Conservation (phyloP, 2,329 filamentous ascomycete species). For the Emergomyces pasteurianus region DNA sequence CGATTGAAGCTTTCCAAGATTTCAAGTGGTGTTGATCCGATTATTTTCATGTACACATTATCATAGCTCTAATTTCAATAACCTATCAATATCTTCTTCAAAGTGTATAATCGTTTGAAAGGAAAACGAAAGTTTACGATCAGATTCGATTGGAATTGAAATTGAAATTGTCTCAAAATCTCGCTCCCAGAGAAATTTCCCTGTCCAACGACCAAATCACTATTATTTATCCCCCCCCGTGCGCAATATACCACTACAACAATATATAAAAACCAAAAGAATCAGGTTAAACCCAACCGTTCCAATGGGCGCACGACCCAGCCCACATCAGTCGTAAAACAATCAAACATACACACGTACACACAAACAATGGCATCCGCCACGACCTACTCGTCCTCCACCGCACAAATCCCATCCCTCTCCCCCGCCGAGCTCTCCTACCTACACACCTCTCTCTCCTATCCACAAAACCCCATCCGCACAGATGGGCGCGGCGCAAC, state of each 20-base stretch:
- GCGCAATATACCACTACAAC: no score
- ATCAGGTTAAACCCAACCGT: no score
- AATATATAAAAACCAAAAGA: no score
- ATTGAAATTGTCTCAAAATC: background rate
- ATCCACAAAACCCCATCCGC: slow-evolving; percentile 60
- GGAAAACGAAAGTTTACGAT: background rate
- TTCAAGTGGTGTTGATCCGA: no score
- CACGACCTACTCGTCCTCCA: slow-evolving; percentile 35
- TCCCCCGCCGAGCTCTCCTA: slow-evolving; percentile 95
- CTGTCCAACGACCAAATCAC: no score
- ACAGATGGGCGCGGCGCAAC: slow-evolving; percentile 71
- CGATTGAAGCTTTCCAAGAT: background rate
- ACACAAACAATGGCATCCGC: slow-evolving; percentile 48
- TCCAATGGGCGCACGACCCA: no score
- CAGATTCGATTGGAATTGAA: background rate
- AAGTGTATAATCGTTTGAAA: background rate
- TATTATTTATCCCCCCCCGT: no score
- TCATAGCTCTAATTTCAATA: background rate
- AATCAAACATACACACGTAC: background rate
- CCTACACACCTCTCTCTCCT: slow-evolving; percentile 75
- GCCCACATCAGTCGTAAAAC: background rate
- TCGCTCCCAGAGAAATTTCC: no score
- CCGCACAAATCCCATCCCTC: slow-evolving; percentile 48
- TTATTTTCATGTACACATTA: no score
- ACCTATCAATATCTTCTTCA: background rate